Evolutionary conservation across 106 monocot genomes (phyloP).

Genomic region (Dactylorhiza incarnata): DNA sequence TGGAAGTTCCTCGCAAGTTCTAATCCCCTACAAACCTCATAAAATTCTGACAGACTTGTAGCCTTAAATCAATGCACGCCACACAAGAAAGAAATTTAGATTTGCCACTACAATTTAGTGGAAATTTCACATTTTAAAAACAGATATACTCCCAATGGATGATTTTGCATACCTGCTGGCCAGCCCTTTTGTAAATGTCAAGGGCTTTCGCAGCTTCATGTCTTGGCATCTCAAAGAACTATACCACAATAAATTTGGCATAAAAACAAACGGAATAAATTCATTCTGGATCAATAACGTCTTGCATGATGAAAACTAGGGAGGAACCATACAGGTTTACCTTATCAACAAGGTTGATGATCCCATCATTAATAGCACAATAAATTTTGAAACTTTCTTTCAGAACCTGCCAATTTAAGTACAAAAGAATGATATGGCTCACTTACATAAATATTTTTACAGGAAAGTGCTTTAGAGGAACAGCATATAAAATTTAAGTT

Average conservation of each 20-base stretch:
- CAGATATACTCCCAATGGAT: background rate
- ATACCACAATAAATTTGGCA: background rate
- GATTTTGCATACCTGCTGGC: slow-evolving; percentile 55
- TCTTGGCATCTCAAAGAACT: slow-evolving; percentile 99
- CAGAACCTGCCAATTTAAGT: slow-evolving; percentile 50
- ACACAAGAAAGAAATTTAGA: background rate
- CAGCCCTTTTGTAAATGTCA: slow-evolving; percentile 84
- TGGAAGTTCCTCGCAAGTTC: slow-evolving; percentile 95
- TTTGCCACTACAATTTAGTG: background rate
- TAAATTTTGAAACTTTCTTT: slow-evolving; percentile 98
- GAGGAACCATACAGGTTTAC: slow-evolving; percentile 17
- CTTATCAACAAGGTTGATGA: slow-evolving; percentile 99
- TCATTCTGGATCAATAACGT: background rate
- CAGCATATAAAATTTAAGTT: background rate
- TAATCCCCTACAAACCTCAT: slow-evolving; percentile 83
- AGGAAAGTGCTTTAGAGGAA: background rate
- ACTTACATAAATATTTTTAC: background rate
- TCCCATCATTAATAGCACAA: slow-evolving; percentile 98
- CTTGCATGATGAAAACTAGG: background rate
- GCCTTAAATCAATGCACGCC: slow-evolving; percentile 35
- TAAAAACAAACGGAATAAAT: background rate
- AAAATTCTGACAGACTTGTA: slow-evolving; percentile 82
- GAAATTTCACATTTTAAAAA: background rate
- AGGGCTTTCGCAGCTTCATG: slow-evolving; percentile 94
- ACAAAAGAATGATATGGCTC: background rate